Base-by-base conservation (phyloP, 495 filamentous ascomycete genomes). In the Lasiosphaeria ovina region DNA sequence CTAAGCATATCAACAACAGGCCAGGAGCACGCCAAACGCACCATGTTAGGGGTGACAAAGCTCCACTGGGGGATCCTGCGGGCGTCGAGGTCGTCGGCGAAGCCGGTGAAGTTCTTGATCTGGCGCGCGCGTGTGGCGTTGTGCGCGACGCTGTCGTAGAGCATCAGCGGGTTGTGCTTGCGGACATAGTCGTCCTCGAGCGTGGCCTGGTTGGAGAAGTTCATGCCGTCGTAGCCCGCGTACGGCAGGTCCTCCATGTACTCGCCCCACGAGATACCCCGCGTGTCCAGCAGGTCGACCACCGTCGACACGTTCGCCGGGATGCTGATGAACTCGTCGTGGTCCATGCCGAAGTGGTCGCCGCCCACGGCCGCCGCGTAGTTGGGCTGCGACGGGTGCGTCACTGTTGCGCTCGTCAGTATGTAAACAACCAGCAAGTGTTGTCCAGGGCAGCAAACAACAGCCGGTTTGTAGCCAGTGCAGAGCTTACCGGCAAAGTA, bases 21-120 rank as follows among this genome's bases (percentile, higher is more conserved):
- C 10, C 14, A 24, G 24, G 0, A 24, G 24, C 24, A 24, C 24
- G 24, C 24, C 24, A 24, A 35, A 35, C 51, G n/a, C 10, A 57
- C 54, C 87, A 91, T 89, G 76, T 90, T 90, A 12, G 89, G 89
- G 14, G 87, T 91, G 59, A 90, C 83, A 70, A 90, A 90, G 64
- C 83, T 80, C 84, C 85, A 89, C 69, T 91, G 88, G 11, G 87
- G 88, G 9, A 91, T 78, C 32, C 72, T 77, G 51, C 83, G 66
- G 55, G 77, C 71, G 55, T 78, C 72, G 32, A 89, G 71, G 57
- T 90, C 87, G 32, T 81, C 71, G 48, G 77, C 71, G 69, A 90
- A 89, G 54, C 61, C 35, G 44, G 85, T 85, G 62, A 87, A 79
- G 70, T 87, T 89, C 77, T 91, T 89, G 73, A 88, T 84, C 58